A percentile compares a stretch with the other conserved stretches of the same genome.
These are phyloP conservation scores for Raphanus raphanistrum DNA, from an alignment of 345 rosid genomes.

Conservation along the genomic window DNA sequence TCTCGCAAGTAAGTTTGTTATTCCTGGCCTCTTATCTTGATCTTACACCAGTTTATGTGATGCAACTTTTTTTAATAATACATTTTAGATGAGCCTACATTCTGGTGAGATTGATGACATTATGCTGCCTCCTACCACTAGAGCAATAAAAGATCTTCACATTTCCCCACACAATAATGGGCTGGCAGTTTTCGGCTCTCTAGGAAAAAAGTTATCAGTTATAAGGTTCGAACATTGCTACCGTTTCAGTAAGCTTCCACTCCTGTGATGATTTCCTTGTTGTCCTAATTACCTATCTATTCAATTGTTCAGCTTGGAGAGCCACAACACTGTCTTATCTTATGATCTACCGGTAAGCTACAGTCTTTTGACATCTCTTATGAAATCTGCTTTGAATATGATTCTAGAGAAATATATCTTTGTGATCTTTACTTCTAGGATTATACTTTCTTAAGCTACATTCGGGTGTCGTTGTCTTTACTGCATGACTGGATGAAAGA, in stretches of 20 bases:
- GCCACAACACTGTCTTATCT: slow-evolving; percentile 62
- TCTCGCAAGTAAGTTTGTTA: slow-evolving; percentile 63
- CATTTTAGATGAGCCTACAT: slow-evolving; percentile 62
- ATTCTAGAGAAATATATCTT: no score
- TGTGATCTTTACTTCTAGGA: no score
- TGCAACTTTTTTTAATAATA: slow-evolving; percentile 27
- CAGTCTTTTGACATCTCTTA: neutral
- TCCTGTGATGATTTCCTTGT: neutral
- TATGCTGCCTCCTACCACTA: slow-evolving; percentile 53
- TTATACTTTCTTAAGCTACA: no score
- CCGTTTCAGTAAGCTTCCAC: neutral
- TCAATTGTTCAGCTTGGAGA: slow-evolving; percentile 58
- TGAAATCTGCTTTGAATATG: neutral
- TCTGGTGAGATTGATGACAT: slow-evolving; percentile 74
- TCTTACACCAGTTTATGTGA: slow-evolving; percentile 12
- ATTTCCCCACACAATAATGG: slow-evolving; percentile 58
- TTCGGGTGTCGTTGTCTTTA: no score
- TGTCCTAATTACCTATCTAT: slow-evolving; percentile 19
- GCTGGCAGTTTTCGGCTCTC: slow-evolving; percentile 68
- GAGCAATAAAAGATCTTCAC: slow-evolving; percentile 73
- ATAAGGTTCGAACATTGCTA: slow-evolving; percentile 50
- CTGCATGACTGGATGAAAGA: no score
- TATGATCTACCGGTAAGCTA: slow-evolving; percentile 71
- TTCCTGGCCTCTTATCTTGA: slow-evolving; percentile 3
- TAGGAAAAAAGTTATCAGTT: slow-evolving; percentile 78